Percentiles rank a stretch among this genome's conserved stretches.
phyloP scores from a whole-genome alignment of 768 basidiomycete species.

The Leccinellum luteum region DNA sequence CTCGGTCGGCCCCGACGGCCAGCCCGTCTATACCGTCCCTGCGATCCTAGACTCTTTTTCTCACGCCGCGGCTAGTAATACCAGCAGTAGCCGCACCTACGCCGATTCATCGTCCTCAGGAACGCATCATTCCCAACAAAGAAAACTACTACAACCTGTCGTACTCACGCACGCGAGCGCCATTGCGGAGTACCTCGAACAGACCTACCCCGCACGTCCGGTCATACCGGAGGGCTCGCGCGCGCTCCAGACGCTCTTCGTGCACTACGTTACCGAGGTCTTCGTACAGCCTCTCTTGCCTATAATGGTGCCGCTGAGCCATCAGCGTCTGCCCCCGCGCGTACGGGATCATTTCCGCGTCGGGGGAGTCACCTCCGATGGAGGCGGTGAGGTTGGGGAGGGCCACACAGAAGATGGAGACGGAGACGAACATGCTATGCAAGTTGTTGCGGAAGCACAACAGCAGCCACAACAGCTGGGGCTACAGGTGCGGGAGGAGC shows the following conservation, averaged over 20 bases:
- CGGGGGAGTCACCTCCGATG: neutral
- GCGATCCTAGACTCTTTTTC: constrained; percentile 55
- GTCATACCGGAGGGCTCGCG: constrained; percentile 70
- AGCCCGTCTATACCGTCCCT: constrained; percentile 65
- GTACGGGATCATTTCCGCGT: constrained; percentile 49
- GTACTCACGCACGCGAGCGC: constrained; percentile 57
- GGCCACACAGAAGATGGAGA: neutral
- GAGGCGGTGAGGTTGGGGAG: neutral
- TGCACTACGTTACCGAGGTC: constrained; percentile 64
- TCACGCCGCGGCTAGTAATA: constrained; percentile 9
- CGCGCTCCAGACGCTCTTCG: constrained; percentile 66
- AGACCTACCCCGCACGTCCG: constrained; percentile 63
- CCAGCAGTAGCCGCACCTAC: neutral
- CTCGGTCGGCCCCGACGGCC: constrained; percentile 50
- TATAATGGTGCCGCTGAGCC: constrained; percentile 68
- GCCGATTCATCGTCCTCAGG: neutral
- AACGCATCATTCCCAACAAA: neutral
- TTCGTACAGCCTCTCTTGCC: constrained; percentile 64
- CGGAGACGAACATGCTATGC: neutral
- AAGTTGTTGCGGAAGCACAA: neutral
- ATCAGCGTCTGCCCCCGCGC: constrained; percentile 56
- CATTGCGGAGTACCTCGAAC: constrained; percentile 74
- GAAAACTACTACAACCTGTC: constrained; percentile 37
- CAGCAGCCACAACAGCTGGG: neutral
- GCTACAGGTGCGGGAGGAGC: constrained; percentile 53